Base-by-base conservation (phyloP, 2,329 filamentous ascomycete species). In the Cladophialophora chaetospira region DNA sequence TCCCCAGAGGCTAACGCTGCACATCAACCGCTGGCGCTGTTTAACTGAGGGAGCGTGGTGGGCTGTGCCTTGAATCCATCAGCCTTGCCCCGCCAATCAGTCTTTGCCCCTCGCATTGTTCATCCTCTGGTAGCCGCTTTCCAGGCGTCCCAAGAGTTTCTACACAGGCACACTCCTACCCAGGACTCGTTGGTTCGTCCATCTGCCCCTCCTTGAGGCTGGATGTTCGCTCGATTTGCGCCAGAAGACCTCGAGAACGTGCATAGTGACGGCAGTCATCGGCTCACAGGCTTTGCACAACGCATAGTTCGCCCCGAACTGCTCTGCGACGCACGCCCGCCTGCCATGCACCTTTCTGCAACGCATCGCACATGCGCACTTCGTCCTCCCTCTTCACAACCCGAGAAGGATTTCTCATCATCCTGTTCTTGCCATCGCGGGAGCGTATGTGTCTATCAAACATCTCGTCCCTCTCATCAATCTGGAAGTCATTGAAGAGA, bases 131-230 rank as follows among this genome's bases (percentile, higher is more conserved):
- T 33, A 36, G 21, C 29, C 49, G 21, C 36, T 40, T 17, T 17
- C 17, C 29, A 28, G 21, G 46, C 31, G 31, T 25, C 19, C 33
- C 46, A 38, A 25, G 45, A 11, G 26, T 25, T 48, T 48, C 10
- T 33, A 19, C 29, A 35, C 45, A 48, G 45, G 45, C 26, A 35
- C 45, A 33, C 8, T 11, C 40, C 28, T n/a, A n/a, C 23, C 15
- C 13, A 35, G 15, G 31, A 9, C 10, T 26, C 23, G 25, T 17
- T 50, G 35, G 29, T 35, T 8, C 29, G 17, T n/a, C 36, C n/a
- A 29, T 28, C 40, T 52, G 54, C 54, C 54, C 47, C 40, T 57
- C 54, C 19, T 26, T 51, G 38, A 51, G 46, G 38, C 46, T 51
- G 36, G 36, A 19, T 38, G 35, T 38, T 38, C 35, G 35, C 35